phyloP scores from a whole-genome alignment of 176 grass and related monocot genomes.

The Typha latifolia region DNA sequence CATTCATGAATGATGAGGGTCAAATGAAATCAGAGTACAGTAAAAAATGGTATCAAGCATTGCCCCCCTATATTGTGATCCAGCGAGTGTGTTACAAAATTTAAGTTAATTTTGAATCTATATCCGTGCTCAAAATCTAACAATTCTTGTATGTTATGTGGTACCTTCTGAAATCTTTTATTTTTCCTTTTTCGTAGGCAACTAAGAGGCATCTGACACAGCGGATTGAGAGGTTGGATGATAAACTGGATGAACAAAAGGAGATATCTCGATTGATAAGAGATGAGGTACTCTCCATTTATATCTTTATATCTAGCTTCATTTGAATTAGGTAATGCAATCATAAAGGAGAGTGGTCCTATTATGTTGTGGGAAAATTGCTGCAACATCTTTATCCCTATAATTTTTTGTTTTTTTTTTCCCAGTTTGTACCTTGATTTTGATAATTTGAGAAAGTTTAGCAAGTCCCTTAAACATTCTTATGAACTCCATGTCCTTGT shows the following conservation, averaged over 20 bases:
- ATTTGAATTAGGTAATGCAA: neutral
- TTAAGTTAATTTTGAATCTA: no score
- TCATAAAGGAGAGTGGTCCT: neutral
- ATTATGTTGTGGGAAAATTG: neutral
- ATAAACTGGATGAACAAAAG: slow-evolving; percentile 98
- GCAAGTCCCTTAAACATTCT: neutral
- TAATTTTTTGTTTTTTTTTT: neutral
- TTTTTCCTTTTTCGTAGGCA: slow-evolving; percentile 46
- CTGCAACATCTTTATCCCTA: neutral
- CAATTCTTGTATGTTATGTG: no score
- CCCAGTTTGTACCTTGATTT: neutral
- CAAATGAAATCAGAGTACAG: no score
- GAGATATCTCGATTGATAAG: slow-evolving; percentile 73
- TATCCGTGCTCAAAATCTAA: no score
- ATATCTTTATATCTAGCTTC: neutral
- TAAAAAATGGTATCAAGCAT: no score
- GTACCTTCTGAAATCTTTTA: neutral
- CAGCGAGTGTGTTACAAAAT: no score
- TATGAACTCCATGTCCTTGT: no score
- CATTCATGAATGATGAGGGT: no score
- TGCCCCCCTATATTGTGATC: no score
- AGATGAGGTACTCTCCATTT: slow-evolving; percentile 52
- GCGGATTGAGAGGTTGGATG: slow-evolving; percentile 84
- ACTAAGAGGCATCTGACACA: slow-evolving; percentile 93
- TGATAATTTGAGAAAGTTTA: neutral